These are phyloP conservation scores for Penicillium sp. DNA, from an alignment of 2,329 filamentous ascomycete genomes.

Conservation along the genomic window DNA sequence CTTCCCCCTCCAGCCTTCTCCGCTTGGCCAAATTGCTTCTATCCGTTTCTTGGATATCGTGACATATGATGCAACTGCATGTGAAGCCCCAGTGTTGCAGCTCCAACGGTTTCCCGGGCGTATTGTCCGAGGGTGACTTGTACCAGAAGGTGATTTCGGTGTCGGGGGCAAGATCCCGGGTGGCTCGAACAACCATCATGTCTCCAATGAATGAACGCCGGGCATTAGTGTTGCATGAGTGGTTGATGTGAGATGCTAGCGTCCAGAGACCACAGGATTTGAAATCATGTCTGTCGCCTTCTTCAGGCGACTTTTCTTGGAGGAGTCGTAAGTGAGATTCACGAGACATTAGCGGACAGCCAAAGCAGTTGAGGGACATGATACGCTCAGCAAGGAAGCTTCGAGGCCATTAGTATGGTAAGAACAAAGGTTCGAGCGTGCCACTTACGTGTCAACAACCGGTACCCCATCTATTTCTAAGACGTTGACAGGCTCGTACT, in stretches of 20 bases:
- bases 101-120: not conserved
- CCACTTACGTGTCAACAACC: slow-evolving; percentile 49
- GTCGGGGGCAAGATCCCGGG: slow-evolving; percentile 41
- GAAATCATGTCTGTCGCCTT: slow-evolving; percentile 1
- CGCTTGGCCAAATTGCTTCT: slow-evolving; percentile 12
- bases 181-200: slow-evolving; percentile 52
- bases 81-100: slow-evolving; percentile 26
- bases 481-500: slow-evolving; percentile 35
- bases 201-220: slow-evolving; percentile 54
- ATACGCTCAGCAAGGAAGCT: slow-evolving; percentile 50
- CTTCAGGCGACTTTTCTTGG: not conserved
- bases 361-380: slow-evolving; percentile 47
- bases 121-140: slow-evolving; percentile 14
- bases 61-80: slow-evolving; percentile 25
- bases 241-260: slow-evolving; percentile 52
- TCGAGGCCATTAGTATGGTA: not conserved
- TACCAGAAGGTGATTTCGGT: slow-evolving; percentile 51
- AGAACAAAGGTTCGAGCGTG: not conserved
- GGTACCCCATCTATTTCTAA: slow-evolving; percentile 40
- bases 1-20: slow-evolving; percentile 7
- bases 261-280: slow-evolving; percentile 49
- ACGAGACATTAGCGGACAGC: slow-evolving; percentile 30
- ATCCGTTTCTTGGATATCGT: slow-evolving; percentile 11
- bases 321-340: slow-evolving; percentile 19
- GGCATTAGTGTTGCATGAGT: slow-evolving; percentile 51